phyloP scores from a whole-genome alignment of 345 rosid species.

The Brassica napus region DNA sequence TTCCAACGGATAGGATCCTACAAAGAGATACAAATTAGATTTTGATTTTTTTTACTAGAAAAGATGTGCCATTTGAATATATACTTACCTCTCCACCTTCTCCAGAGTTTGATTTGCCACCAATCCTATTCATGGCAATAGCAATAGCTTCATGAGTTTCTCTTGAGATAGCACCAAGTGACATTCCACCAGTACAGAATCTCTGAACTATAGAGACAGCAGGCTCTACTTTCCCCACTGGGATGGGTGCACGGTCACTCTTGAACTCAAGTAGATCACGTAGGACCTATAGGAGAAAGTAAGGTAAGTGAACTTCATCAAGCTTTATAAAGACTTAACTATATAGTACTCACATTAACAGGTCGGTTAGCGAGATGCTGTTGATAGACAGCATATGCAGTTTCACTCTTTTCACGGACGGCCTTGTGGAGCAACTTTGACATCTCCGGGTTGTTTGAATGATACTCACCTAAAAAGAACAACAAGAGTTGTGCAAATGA shows the following conservation, averaged over 20 bases:
- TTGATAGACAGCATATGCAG: constrained; percentile 88
- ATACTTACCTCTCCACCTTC: constrained; percentile 96
- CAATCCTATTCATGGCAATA: constrained; percentile 94
- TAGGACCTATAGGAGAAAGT: constrained; percentile 59
- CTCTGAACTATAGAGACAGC: constrained; percentile 81
- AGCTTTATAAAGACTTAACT: constrained; percentile 6
- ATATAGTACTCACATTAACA: constrained; percentile 65
- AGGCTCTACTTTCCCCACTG: constrained; percentile 93
- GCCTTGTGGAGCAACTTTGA: constrained; percentile 96
- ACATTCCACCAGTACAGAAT: constrained; percentile 99
- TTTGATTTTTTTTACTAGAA: not conserved
- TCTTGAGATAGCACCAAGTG: constrained; percentile 98
- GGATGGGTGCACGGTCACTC: constrained; percentile 89
- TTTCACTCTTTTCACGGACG: constrained; percentile 94
- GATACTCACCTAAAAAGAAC: constrained; percentile 73
- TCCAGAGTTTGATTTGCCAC: constrained; percentile 97
- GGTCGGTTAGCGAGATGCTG: constrained; percentile 96
- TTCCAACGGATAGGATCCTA: constrained; percentile 98
- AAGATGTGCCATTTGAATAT: not conserved
- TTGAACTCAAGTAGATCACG: constrained; percentile 96
- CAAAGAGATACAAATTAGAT: constrained; percentile 12
- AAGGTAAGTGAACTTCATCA: not conserved
- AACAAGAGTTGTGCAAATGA: not conserved
- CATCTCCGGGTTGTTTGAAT: constrained; percentile 99
- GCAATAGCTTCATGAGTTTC: constrained; percentile 99